phyloP scores from a whole-genome alignment of 2,329 filamentous ascomycete genomes.

The Amylocarpus encephaloides region DNA sequence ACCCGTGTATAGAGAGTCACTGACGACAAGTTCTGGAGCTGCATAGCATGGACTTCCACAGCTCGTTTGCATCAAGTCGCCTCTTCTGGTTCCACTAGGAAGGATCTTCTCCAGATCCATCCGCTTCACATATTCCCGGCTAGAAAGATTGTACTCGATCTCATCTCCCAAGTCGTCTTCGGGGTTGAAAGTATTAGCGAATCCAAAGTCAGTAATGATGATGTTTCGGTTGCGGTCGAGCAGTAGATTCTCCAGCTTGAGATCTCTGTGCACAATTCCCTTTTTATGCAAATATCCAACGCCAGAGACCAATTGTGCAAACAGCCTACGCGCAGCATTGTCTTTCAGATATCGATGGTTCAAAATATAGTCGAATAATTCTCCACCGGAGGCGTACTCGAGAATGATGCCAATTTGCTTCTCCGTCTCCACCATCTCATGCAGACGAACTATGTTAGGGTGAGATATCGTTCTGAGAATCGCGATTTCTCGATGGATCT shows the following conservation, averaged over 20 bases:
- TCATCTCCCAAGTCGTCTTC: slow-evolving; percentile 82
- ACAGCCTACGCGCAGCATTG: slow-evolving; percentile 79
- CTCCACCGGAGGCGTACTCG: slow-evolving; percentile 94
- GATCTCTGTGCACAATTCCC: slow-evolving; percentile 92
- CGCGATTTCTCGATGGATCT: slow-evolving; percentile 94
- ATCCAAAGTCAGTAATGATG: slow-evolving; percentile 98
- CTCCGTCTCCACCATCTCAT: slow-evolving; percentile 98
- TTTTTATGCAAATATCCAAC: slow-evolving; percentile 98
- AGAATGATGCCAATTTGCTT: slow-evolving; percentile 96
- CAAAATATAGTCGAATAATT: slow-evolving; percentile 96
- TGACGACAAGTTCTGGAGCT: slow-evolving; percentile 93
- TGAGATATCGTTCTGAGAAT: slow-evolving; percentile 85
- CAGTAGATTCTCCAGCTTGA: slow-evolving; percentile 93
- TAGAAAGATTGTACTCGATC: slow-evolving; percentile 78
- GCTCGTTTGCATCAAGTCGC: slow-evolving; percentile 97
- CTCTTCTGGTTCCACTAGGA: slow-evolving; percentile 68
- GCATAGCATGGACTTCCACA: slow-evolving; percentile 98
- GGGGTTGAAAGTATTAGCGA: slow-evolving; percentile 94
- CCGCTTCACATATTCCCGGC: slow-evolving; percentile 82
- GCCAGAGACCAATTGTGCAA: slow-evolving; percentile 91
- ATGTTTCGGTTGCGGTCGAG: slow-evolving; percentile 97
- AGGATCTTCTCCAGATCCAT: slow-evolving; percentile 77
- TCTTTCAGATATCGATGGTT: slow-evolving; percentile 97
- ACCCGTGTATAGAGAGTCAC: slow-evolving; percentile 93
- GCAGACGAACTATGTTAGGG: slow-evolving; percentile 91